Conservation (phyloP, 2,329 filamentous ascomycete genomes). For the Ceratocystiopsis minuta region DNA sequence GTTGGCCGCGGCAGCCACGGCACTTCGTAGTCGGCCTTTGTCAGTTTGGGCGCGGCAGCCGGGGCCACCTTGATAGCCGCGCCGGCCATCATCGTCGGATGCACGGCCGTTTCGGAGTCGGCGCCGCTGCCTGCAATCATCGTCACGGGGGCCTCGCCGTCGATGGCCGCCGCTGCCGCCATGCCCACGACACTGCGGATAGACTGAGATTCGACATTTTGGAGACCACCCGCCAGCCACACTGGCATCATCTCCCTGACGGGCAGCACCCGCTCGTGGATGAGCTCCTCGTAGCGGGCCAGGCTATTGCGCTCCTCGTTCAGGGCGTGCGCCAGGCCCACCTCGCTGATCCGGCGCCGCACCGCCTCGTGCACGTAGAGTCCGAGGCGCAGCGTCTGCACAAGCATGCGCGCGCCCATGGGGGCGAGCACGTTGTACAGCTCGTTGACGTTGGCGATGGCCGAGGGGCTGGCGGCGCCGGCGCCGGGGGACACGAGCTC, state of each 20-base stretch:
- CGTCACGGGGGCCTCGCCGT: too few relatives aligned
- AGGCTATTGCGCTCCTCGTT: too few relatives aligned
- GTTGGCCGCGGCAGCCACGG: constrained; percentile 27
- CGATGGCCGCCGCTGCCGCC: too few relatives aligned
- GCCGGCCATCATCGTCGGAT: not conserved
- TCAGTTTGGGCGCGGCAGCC: constrained; percentile 53
- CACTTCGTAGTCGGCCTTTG: constrained; percentile 42
- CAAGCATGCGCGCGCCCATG: constrained; percentile 52
- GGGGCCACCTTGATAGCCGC: constrained; percentile 9
- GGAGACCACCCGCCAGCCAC: too few relatives aligned
- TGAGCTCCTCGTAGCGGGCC: too few relatives aligned
- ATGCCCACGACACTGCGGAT: too few relatives aligned
- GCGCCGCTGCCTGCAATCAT: constrained; percentile 8
- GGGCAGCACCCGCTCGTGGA: too few relatives aligned
- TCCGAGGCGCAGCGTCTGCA: constrained; percentile 41
- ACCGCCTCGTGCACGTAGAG: constrained; percentile 32
- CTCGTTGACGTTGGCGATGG: constrained; percentile 19
- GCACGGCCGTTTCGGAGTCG: too few relatives aligned
- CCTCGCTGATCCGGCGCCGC: too few relatives aligned
- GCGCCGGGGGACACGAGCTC: constrained; percentile 16
- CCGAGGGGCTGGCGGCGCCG: constrained; percentile 27
- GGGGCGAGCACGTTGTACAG: constrained; percentile 37
- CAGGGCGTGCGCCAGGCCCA: too few relatives aligned
- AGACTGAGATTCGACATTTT: too few relatives aligned
- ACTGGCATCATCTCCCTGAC: too few relatives aligned